phyloP scores from a whole-genome alignment of 2,329 filamentous ascomycete species.

The Colletotrichum phormii region DNA sequence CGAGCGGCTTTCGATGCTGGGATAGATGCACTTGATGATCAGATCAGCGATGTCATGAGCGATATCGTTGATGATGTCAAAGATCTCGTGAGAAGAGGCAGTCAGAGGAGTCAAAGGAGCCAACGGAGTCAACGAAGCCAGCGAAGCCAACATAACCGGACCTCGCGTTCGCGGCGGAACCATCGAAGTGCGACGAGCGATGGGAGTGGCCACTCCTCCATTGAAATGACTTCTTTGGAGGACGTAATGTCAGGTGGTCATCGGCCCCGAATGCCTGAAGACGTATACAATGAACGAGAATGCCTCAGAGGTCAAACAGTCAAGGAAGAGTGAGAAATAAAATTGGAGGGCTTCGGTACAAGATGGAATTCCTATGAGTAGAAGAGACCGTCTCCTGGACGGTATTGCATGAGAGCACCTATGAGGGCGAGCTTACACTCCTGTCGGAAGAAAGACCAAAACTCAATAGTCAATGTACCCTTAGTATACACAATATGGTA shows the following conservation, averaged over 20 bases:
- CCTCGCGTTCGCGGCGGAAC: constrained; percentile 11
- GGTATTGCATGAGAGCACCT: not conserved
- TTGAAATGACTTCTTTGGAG: constrained; percentile 46
- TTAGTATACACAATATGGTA: constrained; percentile 16
- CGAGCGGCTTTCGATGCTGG: constrained; percentile 50
- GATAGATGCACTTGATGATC: constrained; percentile 50
- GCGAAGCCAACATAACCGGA: not conserved
- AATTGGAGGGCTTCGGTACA: not conserved
- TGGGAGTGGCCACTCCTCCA: constrained; percentile 35
- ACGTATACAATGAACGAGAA: constrained; percentile 46
- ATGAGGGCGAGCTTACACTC: not conserved
- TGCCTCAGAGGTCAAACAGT: constrained; percentile 52
- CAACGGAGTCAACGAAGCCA: constrained; percentile 4
- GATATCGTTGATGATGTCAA: constrained; percentile 48
- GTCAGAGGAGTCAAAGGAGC: constrained; percentile 16
- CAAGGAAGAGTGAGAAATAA: constrained; percentile 45
- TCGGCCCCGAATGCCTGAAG: constrained; percentile 37
- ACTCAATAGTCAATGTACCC: not conserved
- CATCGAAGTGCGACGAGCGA: constrained; percentile 31
- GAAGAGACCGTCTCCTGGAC: not conserved
- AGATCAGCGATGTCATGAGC: constrained; percentile 49
- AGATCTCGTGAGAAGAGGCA: constrained; percentile 39
- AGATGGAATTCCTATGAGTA: constrained; percentile 3
- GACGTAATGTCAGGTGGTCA: constrained; percentile 37
- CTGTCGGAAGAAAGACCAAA: not conserved